phyloP scores from a whole-genome alignment of 225 moss, liverwort and hornwort genomes.

The Takakia lepidozioides region DNA sequence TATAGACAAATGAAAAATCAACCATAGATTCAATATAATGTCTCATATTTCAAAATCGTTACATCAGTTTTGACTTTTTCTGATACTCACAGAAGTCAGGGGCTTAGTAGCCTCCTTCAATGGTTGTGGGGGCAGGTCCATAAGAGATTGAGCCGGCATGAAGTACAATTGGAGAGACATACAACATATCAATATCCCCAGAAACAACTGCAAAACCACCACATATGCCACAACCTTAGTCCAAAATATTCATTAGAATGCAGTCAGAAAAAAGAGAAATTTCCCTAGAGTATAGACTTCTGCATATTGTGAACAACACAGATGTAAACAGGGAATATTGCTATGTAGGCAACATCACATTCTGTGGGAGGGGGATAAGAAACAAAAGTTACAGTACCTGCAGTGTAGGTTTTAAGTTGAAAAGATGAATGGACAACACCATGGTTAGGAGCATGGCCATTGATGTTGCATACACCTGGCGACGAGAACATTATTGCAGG shows the following conservation, averaged over 20 bases:
- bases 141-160: conserved; percentile 44
- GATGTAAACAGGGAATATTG: background rate
- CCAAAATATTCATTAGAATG: background rate
- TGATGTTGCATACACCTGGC: conserved; percentile 86
- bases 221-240: background rate
- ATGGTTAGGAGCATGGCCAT: conserved; percentile 99
- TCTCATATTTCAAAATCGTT: too few relatives aligned
- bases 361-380: background rate
- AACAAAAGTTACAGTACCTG: conserved; percentile 32
- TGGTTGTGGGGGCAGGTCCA: conserved; percentile 13
- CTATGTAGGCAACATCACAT: background rate
- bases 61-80: background rate
- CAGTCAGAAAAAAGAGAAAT: background rate
- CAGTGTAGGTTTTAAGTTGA: conserved; percentile 66
- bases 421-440: conserved; percentile 67
- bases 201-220: conserved; percentile 45
- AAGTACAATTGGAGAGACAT: conserved; percentile 88
- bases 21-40: too few relatives aligned
- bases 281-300: background rate
- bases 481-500: too few relatives aligned
- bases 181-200: conserved; percentile 73
- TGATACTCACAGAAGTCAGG: background rate
- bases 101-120: background rate
- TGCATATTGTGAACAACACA: too few relatives aligned
- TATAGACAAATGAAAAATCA: too few relatives aligned